Conservation (phyloP, 2,329 filamentous ascomycete genomes). For the Phyllosticta citriasiana region DNA sequence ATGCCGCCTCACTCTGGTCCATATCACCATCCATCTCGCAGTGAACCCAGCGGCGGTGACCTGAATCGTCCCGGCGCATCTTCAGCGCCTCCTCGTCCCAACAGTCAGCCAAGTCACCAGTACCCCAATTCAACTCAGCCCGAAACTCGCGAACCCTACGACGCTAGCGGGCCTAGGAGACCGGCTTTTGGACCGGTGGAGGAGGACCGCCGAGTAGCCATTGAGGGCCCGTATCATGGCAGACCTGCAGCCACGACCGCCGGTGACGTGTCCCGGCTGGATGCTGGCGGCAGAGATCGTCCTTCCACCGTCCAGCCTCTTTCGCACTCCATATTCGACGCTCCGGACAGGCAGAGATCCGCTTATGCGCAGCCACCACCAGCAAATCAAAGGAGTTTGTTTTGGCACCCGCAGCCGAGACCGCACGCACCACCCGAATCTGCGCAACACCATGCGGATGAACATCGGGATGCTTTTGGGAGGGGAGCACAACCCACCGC, state of each 20-base stretch:
- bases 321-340: slow-evolving; percentile 28
- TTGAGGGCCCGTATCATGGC: slow-evolving; percentile 1
- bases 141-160: slow-evolving; percentile 18
- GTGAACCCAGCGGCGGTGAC: slow-evolving; percentile 3
- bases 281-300: slow-evolving; percentile 17
- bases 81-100: slow-evolving; percentile 27
- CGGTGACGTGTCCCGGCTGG: slow-evolving; percentile 4
- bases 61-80: neutral
- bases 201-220: slow-evolving; percentile 2
- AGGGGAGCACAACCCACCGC: slow-evolving; percentile 1
- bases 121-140: slow-evolving; percentile 17
- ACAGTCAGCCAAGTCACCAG: slow-evolving; percentile 28
- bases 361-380: slow-evolving; percentile 3
- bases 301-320: slow-evolving; percentile 30
- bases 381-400: slow-evolving; percentile 16
- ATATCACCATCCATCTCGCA: slow-evolving; percentile 4
- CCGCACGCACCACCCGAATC: slow-evolving; percentile 20
- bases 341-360: slow-evolving; percentile 15
- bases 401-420: slow-evolving; percentile 23
- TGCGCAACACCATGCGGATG: slow-evolving; percentile 22
- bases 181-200: slow-evolving; percentile 7
- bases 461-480: slow-evolving; percentile 15
- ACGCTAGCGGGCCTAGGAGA: slow-evolving; percentile 19
- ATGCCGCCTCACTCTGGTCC: neutral
- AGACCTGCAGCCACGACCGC: slow-evolving; percentile 1